These are phyloP conservation scores for Taxillus chinensis DNA, from an alignment of 164 flowering plant species.

Conservation along the genomic window DNA sequence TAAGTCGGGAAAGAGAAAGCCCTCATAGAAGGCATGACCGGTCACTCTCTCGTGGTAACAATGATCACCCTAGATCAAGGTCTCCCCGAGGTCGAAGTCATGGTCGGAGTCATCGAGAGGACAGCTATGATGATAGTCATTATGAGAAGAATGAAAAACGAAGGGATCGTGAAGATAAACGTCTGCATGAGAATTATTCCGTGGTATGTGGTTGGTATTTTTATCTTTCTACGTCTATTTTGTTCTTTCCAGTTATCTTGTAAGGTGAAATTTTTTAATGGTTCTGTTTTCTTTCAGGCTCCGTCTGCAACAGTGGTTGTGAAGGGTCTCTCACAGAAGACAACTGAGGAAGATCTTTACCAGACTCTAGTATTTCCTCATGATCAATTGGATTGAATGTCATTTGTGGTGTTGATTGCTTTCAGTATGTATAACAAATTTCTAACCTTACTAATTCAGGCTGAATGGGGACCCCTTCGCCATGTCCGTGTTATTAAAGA, in stretches of 20 bases:
- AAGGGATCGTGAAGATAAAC: conserved; percentile 77
- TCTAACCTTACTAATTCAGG: conserved; percentile 28
- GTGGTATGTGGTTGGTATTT: conserved; percentile 40
- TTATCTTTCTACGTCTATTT: background rate
- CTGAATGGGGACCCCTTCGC: conserved; percentile 99
- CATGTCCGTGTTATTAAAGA: conserved; percentile 96
- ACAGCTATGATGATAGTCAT: conserved; percentile 71
- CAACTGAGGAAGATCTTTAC: conserved; percentile 89
- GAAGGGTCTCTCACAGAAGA: conserved; percentile 92
- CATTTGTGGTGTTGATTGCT: background rate
- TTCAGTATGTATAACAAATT: background rate
- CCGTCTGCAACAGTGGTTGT: conserved; percentile 97
- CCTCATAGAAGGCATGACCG: conserved; percentile 62
- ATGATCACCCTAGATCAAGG: conserved; percentile 70
- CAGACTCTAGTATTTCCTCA: conserved; percentile 67
- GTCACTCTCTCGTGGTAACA: conserved; percentile 55
- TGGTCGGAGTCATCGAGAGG: conserved; percentile 78
- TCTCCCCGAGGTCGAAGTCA: conserved; percentile 80
- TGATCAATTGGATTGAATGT: conserved; percentile 1
- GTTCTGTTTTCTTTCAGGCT: conserved; percentile 33
- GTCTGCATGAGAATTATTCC: conserved; percentile 46
- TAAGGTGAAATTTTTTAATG: background rate
- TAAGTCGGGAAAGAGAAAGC: conserved; percentile 75
- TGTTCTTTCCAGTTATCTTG: conserved; percentile 1
- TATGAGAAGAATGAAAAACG: conserved; percentile 61